Conservation (phyloP, 768 basidiomycete species). For the Macrolepiota fuliginosa region DNA sequence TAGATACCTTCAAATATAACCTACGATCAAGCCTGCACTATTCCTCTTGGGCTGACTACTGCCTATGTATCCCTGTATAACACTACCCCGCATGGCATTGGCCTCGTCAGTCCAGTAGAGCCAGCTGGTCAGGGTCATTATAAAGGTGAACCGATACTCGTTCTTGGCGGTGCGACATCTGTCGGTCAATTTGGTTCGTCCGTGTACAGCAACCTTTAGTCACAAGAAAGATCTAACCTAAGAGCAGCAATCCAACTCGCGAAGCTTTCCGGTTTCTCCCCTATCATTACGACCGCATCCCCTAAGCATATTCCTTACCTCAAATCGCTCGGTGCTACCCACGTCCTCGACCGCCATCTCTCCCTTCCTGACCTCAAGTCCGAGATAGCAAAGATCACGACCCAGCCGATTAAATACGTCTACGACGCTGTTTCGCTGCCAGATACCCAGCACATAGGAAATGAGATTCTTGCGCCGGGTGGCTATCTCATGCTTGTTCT, state of each 20-base stretch:
- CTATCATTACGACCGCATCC: constrained; percentile 39
- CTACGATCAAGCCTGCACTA: constrained; percentile 46
- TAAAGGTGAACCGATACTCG: constrained; percentile 38
- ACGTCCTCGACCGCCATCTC: constrained; percentile 30
- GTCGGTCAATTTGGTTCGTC: constrained; percentile 25
- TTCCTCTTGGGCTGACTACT: constrained; percentile 48
- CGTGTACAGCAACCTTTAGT: constrained; percentile 29
- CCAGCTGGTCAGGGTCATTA: constrained; percentile 37
- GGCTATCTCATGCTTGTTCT: constrained; percentile 34
- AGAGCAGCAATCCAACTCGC: constrained; percentile 28
- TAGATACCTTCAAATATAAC: constrained; percentile 46
- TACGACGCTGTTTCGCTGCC: constrained; percentile 24
- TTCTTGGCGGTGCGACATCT: constrained; percentile 28
- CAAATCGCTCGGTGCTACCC: constrained; percentile 38
- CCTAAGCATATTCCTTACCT: constrained; percentile 26
- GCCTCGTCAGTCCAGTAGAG: constrained; percentile 37
- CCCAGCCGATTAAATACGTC: constrained; percentile 20
- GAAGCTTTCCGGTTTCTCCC: constrained; percentile 36
- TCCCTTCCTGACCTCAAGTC: constrained; percentile 15
- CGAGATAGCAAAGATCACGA: constrained; percentile 24
- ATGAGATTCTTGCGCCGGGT: constrained; percentile 28
- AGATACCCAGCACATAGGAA: constrained; percentile 21
- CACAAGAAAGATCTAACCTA: constrained; percentile 11
- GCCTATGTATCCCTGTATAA: constrained; percentile 50
- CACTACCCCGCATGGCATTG: constrained; percentile 33